These are phyloP conservation scores for Thelonectria olida DNA, from an alignment of 2,329 filamentous ascomycete genomes.

Conservation along the genomic window DNA sequence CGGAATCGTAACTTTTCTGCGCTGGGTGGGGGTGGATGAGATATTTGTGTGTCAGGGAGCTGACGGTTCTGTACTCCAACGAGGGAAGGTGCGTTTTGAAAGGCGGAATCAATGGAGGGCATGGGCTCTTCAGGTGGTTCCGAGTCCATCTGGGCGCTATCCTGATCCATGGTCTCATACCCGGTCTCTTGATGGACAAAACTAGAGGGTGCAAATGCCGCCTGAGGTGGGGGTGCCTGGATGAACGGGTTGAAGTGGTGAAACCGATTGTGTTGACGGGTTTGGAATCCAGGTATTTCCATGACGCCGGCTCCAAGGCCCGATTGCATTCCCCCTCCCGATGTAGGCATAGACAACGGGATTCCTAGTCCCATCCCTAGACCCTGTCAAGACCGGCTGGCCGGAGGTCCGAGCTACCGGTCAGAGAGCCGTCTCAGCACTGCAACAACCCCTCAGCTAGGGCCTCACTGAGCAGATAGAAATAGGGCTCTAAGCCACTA, in stretches of 20 bases:
- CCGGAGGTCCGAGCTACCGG: no score
- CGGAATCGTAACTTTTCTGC: slow-evolving; percentile 87
- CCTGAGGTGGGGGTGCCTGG: slow-evolving; percentile 64
- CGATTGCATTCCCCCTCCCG: slow-evolving; percentile 70
- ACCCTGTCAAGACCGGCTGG: no score
- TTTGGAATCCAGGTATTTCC: slow-evolving; percentile 75
- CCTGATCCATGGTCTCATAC: slow-evolving; percentile 82
- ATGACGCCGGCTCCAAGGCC: slow-evolving; percentile 60
- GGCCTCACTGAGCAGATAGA: no score
- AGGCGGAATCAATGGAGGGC: slow-evolving; percentile 66
- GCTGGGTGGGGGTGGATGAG: slow-evolving; percentile 58
- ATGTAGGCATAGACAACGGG: slow-evolving; percentile 80
- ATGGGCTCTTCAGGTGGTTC: slow-evolving; percentile 62
- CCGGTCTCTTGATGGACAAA: slow-evolving; percentile 84
- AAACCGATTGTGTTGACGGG: slow-evolving; percentile 67
- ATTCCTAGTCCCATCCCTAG: slow-evolving; percentile 82
- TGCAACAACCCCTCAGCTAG: no score
- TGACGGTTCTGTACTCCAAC: slow-evolving; percentile 65
- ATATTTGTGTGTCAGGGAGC: slow-evolving; percentile 56
- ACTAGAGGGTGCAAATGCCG: slow-evolving; percentile 77
- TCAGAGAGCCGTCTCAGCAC: no score
- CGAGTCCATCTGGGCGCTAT: slow-evolving; percentile 73
- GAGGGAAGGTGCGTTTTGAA: slow-evolving; percentile 70
- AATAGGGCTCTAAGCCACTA: no score
- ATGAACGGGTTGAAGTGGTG: slow-evolving; percentile 77